Percentiles rank a stretch among this genome's conserved stretches.
These are phyloP conservation scores for Candida bentonensis DNA, from an alignment of 805 yeast genomes.

Conservation along the genomic window DNA sequence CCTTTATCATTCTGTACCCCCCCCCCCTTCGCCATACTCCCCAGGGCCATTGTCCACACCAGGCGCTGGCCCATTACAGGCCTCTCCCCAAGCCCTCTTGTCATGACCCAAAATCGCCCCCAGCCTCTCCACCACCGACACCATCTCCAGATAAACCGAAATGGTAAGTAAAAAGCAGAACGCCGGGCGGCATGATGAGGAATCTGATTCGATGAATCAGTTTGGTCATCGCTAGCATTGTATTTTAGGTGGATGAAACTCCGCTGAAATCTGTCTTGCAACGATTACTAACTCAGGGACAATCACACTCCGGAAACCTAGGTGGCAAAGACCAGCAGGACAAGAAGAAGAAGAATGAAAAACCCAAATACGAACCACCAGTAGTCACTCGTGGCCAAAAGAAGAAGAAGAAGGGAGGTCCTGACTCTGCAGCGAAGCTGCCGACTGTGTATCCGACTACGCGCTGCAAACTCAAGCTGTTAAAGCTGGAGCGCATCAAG, in stretches of 20 bases:
- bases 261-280: too few relatives aligned
- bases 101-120: too few relatives aligned
- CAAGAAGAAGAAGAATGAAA: constrained; percentile 30
- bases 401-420: constrained; percentile 72
- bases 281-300: constrained; percentile 10
- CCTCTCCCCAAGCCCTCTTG: background rate
- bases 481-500: constrained; percentile 90
- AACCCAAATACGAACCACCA: constrained; percentile 98
- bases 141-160: too few relatives aligned
- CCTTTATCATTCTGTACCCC: background rate
- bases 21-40: background rate
- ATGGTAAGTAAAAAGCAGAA: too few relatives aligned
- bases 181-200: too few relatives aligned
- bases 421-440: constrained; percentile 76
- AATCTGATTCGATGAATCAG: too few relatives aligned
- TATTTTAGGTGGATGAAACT: too few relatives aligned
- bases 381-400: constrained; percentile 88
- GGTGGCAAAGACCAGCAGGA: constrained; percentile 16
- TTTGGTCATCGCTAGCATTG: too few relatives aligned
- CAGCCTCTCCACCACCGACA: too few relatives aligned
- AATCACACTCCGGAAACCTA: constrained; percentile 14
- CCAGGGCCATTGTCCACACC: background rate
- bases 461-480: constrained; percentile 78
- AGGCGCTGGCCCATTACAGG: background rate
- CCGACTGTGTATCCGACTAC: constrained; percentile 87